Percentiles rank a stretch among this genome's conserved stretches.
Conservation (phyloP, 108 stramenopile genomes). For the Seminavis robusta region DNA sequence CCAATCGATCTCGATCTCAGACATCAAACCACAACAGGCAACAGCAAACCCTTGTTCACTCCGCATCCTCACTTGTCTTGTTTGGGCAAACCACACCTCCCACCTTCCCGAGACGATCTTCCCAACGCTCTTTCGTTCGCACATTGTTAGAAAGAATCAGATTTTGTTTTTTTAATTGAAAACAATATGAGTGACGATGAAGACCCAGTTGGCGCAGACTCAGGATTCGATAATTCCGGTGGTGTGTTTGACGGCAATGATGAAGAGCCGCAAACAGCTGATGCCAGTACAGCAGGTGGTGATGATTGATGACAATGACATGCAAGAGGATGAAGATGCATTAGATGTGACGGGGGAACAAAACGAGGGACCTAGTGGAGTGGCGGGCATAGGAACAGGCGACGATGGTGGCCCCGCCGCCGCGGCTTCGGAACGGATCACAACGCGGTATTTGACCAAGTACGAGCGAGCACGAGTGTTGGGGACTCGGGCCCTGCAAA, state of each 20-base stretch:
- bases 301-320: slow-evolving; percentile 33
- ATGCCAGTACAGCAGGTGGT: slow-evolving; percentile 37
- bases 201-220: slow-evolving; percentile 65
- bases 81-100: too few species aligned
- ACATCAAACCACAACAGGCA: too few species aligned
- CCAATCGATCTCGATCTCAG: too few species aligned
- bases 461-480: slow-evolving; percentile 98
- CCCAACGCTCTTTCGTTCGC: too few species aligned
- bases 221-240: slow-evolving; percentile 77
- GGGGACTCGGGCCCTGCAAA: slow-evolving; percentile 98
- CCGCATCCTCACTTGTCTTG: too few species aligned
- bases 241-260: slow-evolving; percentile 52
- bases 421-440: slow-evolving; percentile 57
- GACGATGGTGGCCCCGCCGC: slow-evolving; percentile 26
- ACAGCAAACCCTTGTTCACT: too few species aligned
- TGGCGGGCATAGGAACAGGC: slow-evolving; percentile 39
- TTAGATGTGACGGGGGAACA: slow-evolving; percentile 78
- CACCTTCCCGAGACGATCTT: too few species aligned
- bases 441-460: slow-evolving; percentile 95
- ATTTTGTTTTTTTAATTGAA: too few species aligned
- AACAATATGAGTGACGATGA: slow-evolving; percentile 93
- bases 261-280: slow-evolving; percentile 21
- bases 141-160: too few species aligned
- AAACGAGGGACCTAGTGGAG: slow-evolving; percentile 42
- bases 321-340: slow-evolving; percentile 30